A percentile compares a stretch with the other conserved stretches of the same genome.
These are phyloP conservation scores for Vachellia pachyceras DNA, from an alignment of 306 rosid species.

Conservation along the genomic window DNA sequence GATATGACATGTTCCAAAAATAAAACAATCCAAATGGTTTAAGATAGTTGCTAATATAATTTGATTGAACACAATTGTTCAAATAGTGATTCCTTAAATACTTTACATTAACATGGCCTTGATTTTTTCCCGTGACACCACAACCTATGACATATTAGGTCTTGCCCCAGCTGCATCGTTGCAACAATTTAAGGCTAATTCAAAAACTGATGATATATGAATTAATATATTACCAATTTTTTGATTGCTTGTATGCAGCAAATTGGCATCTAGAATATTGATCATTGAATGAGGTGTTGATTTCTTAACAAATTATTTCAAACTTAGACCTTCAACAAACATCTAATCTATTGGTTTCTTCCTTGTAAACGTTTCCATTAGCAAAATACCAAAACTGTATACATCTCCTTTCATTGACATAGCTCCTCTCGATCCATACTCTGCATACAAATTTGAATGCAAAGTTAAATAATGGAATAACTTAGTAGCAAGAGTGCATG, in stretches of 20 bases:
- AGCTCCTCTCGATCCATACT: conserved; percentile 27
- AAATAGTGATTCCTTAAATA: no score
- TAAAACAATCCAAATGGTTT: neutral
- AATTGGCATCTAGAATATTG: neutral
- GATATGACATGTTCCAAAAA: neutral
- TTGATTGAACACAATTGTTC: neutral
- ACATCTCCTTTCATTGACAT: conserved; percentile 50
- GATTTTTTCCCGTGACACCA: neutral
- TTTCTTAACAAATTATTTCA: conserved; percentile 10
- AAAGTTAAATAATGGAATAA: neutral
- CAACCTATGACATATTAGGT: neutral
- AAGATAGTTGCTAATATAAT: neutral
- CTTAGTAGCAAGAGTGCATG: neutral
- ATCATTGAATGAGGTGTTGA: neutral
- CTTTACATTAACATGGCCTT: neutral
- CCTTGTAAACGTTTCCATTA: conserved; percentile 53
- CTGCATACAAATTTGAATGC: neutral
- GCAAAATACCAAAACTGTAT: conserved; percentile 50
- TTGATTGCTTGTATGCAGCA: neutral
- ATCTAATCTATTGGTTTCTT: conserved; percentile 50
- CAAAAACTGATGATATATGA: neutral
- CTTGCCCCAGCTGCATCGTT: neutral
- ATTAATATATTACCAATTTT: neutral
- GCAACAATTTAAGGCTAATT: neutral
- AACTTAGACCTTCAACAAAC: conserved; percentile 31